A percentile compares a stretch with the other conserved stretches of the same genome.
phyloP scores from a whole-genome alignment of 129 eudicot genomes.

The Artemisia tridentata region DNA sequence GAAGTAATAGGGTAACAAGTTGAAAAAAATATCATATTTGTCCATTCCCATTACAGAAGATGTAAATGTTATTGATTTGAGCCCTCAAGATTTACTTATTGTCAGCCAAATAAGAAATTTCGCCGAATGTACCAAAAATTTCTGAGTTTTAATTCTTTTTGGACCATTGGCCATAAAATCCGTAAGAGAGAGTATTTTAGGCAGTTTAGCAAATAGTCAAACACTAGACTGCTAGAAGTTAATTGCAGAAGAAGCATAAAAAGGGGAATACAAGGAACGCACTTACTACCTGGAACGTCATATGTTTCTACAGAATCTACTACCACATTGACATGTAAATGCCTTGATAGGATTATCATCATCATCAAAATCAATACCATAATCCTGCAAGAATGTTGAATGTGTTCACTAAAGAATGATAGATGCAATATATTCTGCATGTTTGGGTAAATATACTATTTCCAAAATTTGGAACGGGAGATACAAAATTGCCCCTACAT shows the following conservation, averaged over 20 bases:
- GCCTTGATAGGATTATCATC: constrained; percentile 68
- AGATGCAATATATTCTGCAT: not conserved
- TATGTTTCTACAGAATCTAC: constrained; percentile 73
- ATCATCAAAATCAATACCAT: constrained; percentile 93
- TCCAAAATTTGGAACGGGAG: no score
- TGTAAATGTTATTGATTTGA: no score
- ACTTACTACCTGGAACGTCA: constrained; percentile 62
- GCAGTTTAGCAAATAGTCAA: not conserved
- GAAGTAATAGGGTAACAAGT: not conserved
- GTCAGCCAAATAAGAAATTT: not conserved
- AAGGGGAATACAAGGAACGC: not conserved
- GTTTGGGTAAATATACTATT: no score
- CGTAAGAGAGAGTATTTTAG: not conserved
- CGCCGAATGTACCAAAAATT: no score
- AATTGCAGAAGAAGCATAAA: not conserved
- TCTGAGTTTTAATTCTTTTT: not conserved
- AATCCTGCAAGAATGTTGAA: constrained; percentile 62
- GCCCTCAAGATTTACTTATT: no score
- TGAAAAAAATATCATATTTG: not conserved
- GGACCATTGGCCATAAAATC: not conserved
- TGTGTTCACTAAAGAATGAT: constrained; percentile 13
- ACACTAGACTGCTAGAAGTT: not conserved
- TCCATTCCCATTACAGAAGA: not conserved
- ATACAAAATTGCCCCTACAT: no score
- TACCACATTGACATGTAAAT: constrained; percentile 74